Conservation (phyloP, 441 rosid species). For the Bruguiera hainesii region DNA sequence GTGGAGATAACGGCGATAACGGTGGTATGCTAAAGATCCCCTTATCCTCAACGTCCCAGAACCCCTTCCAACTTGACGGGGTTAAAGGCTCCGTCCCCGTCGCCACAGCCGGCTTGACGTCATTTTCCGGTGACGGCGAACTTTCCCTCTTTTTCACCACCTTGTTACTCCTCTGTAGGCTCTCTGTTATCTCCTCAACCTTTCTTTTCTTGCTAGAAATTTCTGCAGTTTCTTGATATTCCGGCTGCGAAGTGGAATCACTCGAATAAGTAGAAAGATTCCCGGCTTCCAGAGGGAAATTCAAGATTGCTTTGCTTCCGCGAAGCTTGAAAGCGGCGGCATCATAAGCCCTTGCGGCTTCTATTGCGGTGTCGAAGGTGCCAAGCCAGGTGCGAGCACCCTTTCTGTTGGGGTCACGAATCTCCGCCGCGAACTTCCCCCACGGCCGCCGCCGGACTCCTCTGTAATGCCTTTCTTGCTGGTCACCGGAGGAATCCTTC, state of each 20-base stretch:
- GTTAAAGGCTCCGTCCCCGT: slow-evolving; percentile 48
- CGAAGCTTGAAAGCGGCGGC: slow-evolving; percentile 73
- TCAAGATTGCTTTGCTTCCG: slow-evolving; percentile 66
- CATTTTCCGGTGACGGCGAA: slow-evolving; percentile 18
- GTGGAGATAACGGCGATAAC: slow-evolving; percentile 68
- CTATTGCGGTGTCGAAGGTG: slow-evolving; percentile 71
- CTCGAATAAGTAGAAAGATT: slow-evolving; percentile 3
- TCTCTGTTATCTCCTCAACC: slow-evolving; percentile 22
- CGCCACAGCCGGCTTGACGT: background rate
- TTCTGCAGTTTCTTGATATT: slow-evolving; percentile 8
- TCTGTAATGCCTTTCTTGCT: slow-evolving; percentile 58
- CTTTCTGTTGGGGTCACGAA: slow-evolving; percentile 82
- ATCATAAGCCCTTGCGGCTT: slow-evolving; percentile 82
- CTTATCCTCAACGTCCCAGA: slow-evolving; percentile 60
- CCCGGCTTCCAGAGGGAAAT: slow-evolving; percentile 65
- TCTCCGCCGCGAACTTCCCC: slow-evolving; percentile 98
- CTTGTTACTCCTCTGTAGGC: slow-evolving; percentile 22
- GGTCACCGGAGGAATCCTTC: background rate
- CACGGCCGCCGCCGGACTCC: slow-evolving; percentile 92
- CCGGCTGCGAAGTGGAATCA: background rate
- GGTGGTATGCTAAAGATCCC: slow-evolving; percentile 69
- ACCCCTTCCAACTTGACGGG: slow-evolving; percentile 78
- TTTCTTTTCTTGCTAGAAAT: slow-evolving; percentile 40
- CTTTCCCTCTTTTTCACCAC: slow-evolving; percentile 43
- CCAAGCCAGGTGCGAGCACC: slow-evolving; percentile 96